phyloP scores from a whole-genome alignment of 176 grass and related monocot species.

The Oryza meridionalis region DNA sequence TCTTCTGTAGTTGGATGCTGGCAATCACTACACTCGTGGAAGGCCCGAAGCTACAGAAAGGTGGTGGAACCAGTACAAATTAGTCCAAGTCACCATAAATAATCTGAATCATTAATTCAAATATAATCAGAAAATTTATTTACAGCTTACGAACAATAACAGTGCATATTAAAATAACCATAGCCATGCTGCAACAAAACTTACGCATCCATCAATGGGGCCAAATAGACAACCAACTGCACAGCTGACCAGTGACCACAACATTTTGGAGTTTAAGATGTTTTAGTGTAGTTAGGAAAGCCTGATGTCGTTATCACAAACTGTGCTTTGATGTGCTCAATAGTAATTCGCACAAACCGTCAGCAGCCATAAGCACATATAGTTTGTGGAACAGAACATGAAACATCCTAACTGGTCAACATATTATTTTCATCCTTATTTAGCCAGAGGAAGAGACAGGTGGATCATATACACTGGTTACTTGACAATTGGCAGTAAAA shows the following conservation, averaged over 20 bases:
- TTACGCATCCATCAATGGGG: not conserved
- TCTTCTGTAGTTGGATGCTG: not conserved
- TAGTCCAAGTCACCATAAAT: not conserved
- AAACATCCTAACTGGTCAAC: not conserved
- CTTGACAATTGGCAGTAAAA: not conserved
- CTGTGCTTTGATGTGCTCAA: not conserved
- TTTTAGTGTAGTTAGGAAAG: not conserved
- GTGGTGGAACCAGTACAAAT: not conserved
- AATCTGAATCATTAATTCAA: not conserved
- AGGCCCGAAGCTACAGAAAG: conserved; percentile 33
- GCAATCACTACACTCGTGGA: not conserved
- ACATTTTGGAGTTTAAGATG: not conserved
- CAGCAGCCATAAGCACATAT: not conserved
- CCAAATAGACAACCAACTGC: not conserved
- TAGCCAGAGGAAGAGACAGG: not conserved
- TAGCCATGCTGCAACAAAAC: not conserved
- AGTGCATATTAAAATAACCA: not conserved
- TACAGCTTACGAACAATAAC: not conserved
- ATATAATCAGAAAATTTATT: not conserved
- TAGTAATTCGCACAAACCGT: not conserved
- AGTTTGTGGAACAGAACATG: not conserved
- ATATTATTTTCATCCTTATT: not conserved
- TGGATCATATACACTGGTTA: not conserved
- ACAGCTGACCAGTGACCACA: not conserved
- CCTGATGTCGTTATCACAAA: not conserved